Evolutionary conservation across 768 basidiomycete species (phyloP), one percentile per base, ranked within the genome.

Genomic region (Agaricus blazei): DNA sequence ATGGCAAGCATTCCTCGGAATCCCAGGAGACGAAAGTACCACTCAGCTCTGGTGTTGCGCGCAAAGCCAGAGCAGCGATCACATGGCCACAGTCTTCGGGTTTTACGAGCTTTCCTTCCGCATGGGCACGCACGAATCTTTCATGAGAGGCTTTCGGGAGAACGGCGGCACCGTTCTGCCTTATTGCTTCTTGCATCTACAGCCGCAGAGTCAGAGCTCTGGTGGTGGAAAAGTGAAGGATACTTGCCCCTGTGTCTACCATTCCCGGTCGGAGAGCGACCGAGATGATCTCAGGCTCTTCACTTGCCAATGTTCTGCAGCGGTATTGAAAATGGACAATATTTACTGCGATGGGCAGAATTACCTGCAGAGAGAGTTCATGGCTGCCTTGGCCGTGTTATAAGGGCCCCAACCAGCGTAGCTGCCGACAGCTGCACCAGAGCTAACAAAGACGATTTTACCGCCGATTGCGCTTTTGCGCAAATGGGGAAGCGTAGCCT

Each of bases 11-110:
- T 58, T 81, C 81, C 26, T 85, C 83, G 24, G 81, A 79, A 63
- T 90, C 81, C 90, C 93, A 96, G 63, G 75, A 83, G 52, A 95
- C 72, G 64, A 93, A 98, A 62, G 83, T 71, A 24, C 94, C 94
- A 52, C 77, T 88, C 41, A 92, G 66, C 3, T 73, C 68, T 60
- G 76, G 74, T 4, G 84, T 75, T 3, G 89, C 92, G 14, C 66
- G 62, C n/a, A 95, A 65, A 1, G 87, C 79, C 23, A 95, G 72
- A 6, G 81, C 79, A 9, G 93, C 93, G 60, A 94, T 83, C 51
- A 93, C 87, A 67, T 87, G 77, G 1, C 88, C 93, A 58, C 78
- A 81, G 57, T 85, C 82, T 57, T 88, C 83, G 1, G 93, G 85
- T 47, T 79, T 80, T 34, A 93, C 80, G 23, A 97, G 81, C 55